Base-by-base conservation (phyloP, 371 early-diverging fungal species). In the Actinomortierella ambigua region DNA sequence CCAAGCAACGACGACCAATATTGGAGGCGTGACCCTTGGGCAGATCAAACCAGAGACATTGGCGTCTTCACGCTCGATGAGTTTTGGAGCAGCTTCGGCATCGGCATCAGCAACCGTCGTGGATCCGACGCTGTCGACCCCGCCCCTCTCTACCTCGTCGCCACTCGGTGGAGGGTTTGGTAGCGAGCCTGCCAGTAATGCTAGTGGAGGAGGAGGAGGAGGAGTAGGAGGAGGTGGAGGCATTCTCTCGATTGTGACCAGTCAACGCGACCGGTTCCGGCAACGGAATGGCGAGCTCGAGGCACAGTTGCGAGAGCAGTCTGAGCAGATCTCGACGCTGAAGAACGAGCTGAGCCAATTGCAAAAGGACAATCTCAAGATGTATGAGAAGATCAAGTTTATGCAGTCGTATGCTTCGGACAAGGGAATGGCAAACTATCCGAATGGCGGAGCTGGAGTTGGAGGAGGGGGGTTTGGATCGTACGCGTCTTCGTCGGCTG, bases 191-290 rank as follows among this genome's bases (percentile, higher is more conserved):
- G 4, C 34, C 34, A 11, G 34, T 34, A 34, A 34, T 39, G 52
- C 46, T 26, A 39, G 48, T 55, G 77, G 81, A 20, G 79, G 83
- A 11, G 76, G 81, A 46, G 84, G 88, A 20, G 55, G 73, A n/a
- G n/a, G n/a, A n/a, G n/a, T n/a, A n/a, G n/a, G n/a, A n/a, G n/a
- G 83, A 11, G 76, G 81, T 49, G 84, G 88, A 20, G 55, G 73
- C 11, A 89, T 95, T 44, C 66, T 95, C 26, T 90, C 92, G 4
- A 94, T 96, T 56, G 84, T 96, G 17, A 93, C 94, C 11, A 85
- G 88, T 23, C 97, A 96, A 67, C 83, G 97, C 18, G 95, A 96
- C 71, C 81, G 97, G 18, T 96, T 94, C 81, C 79, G 93, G 44
- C 91, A 93, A 55, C 81, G 93, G 22, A 93, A 90, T 65, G 77